These are phyloP conservation scores for Gentiana dahurica DNA, from an alignment of 257 asterid species.

Conservation along the genomic window DNA sequence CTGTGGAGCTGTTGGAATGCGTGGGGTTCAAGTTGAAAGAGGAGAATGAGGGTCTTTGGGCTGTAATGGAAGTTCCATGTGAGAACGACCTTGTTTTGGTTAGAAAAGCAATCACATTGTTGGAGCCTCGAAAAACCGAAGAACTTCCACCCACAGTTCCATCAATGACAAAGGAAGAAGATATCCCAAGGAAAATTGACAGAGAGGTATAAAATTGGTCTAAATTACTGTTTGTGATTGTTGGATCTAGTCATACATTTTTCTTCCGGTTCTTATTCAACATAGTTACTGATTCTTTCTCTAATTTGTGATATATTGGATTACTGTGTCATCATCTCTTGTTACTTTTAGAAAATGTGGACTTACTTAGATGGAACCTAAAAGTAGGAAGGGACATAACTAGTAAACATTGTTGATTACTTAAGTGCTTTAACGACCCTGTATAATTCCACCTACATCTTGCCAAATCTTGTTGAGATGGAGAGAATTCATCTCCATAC, in stretches of 20 bases:
- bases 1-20: constrained; percentile 73
- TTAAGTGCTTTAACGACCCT: too few relatives aligned
- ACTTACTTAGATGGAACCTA: too few relatives aligned
- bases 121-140: constrained; percentile 50
- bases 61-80: constrained; percentile 61
- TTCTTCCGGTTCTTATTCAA: not conserved
- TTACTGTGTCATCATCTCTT: not conserved
- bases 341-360: too few relatives aligned
- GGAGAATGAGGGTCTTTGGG: constrained; percentile 81
- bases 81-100: constrained; percentile 36
- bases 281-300: not conserved
- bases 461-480: too few relatives aligned
- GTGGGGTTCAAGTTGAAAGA: constrained; percentile 69
- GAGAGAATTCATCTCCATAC: too few relatives aligned
- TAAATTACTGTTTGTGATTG: not conserved
- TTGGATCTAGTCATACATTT: not conserved
- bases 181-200: constrained; percentile 45
- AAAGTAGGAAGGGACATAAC: not conserved
- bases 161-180: constrained; percentile 34
- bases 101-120: constrained; percentile 31
- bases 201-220: constrained; percentile 53
- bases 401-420: too few relatives aligned
- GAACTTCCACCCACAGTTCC: constrained; percentile 25
- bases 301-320: too few relatives aligned
- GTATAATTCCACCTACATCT: too few relatives aligned